Evolutionary conservation across 306 rosid species (phyloP).

Genomic region (Cicer pinnatifidum): DNA sequence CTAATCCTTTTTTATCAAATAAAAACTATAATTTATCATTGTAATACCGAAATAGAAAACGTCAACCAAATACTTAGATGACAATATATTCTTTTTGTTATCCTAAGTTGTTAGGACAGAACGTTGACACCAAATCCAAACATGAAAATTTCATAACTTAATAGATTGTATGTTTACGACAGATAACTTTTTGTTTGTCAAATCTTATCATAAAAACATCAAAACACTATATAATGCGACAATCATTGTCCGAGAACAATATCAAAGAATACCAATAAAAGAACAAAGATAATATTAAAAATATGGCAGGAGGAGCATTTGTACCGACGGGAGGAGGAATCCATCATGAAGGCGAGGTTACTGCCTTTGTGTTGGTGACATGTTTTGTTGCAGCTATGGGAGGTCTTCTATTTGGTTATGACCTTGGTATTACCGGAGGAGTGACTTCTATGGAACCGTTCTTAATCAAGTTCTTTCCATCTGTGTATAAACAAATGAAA

Average conservation of each 20-base stretch:
- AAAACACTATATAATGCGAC: background rate
- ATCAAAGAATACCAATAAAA: background rate
- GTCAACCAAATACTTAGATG: no score
- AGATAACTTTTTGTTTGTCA: background rate
- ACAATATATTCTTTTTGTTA: background rate
- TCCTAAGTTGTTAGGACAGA: background rate
- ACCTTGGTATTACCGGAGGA: background rate
- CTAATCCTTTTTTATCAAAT: no score
- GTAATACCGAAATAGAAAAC: no score
- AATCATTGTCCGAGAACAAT: background rate
- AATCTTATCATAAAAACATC: no score
- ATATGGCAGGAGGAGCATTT: slow-evolving; percentile 4
- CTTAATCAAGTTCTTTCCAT: no score
- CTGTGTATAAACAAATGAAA: no score
- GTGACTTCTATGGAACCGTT: background rate
- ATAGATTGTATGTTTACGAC: background rate
- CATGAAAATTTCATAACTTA: background rate
- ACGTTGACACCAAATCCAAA: background rate
- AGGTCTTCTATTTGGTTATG: slow-evolving; percentile 16
- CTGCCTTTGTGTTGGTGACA: background rate
- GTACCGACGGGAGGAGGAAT: background rate
- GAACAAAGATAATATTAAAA: background rate
- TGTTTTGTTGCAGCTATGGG: slow-evolving; percentile 22
- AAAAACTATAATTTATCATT: no score
- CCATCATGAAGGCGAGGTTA: background rate